phyloP scores from a whole-genome alignment of 2,329 filamentous ascomycete genomes.

The Nothophoma quercina region DNA sequence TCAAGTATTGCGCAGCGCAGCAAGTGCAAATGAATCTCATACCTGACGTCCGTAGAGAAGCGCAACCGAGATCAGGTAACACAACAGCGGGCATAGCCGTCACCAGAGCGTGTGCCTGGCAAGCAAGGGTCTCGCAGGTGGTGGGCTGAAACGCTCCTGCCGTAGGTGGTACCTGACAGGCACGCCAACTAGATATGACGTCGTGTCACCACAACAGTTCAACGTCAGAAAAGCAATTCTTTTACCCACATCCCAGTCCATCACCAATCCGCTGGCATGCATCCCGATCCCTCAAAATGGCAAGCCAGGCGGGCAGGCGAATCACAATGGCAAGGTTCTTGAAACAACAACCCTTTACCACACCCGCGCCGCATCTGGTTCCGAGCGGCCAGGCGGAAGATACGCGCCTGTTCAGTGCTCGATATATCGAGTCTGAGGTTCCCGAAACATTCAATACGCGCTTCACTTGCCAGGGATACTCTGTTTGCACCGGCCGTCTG shows the following conservation, averaged over 20 bases:
- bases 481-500: neutral
- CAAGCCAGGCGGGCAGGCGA: neutral
- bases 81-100: constrained; percentile 11
- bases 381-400: neutral
- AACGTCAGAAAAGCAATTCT: constrained; percentile 13
- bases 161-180: constrained; percentile 16
- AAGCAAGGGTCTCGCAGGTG: constrained; percentile 9
- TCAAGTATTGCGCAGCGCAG: too few species aligned
- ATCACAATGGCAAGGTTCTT: constrained; percentile 6
- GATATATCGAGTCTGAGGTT: neutral
- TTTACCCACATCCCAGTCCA: neutral
- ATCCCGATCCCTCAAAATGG: neutral
- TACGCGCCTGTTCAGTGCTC: neutral
- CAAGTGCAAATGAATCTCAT: too few species aligned
- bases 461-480: neutral
- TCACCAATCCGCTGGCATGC: constrained; percentile 6
- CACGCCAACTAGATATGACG: constrained; percentile 10
- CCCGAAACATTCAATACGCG: neutral
- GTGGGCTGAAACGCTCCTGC: constrained; percentile 14
- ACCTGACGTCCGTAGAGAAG: too few species aligned
- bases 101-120: constrained; percentile 3
- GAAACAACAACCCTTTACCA: constrained; percentile 6
- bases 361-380: constrained; percentile 1
- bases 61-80: constrained; percentile 3
- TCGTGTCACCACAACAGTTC: constrained; percentile 1